Evolutionary conservation across 2,329 filamentous ascomycete genomes (phyloP).

Genomic region (Eutypella sp.): DNA sequence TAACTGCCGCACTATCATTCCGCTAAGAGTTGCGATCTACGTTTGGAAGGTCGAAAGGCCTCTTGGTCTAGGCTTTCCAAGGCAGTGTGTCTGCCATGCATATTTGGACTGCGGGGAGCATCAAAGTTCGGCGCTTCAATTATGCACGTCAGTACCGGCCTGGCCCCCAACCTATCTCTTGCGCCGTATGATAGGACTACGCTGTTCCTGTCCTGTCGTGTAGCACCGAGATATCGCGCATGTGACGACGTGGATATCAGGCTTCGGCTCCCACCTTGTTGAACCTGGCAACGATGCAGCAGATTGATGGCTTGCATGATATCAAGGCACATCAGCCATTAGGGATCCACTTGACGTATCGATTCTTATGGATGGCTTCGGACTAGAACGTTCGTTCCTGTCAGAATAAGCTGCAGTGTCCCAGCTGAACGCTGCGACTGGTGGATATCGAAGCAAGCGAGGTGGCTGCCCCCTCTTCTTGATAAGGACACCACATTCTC

Average conservation of each 20-base stretch:
- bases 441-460: neutral
- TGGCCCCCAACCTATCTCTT: neutral
- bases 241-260: neutral
- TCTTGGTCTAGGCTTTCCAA: neutral
- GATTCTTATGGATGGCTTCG: too few species aligned
- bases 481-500: neutral
- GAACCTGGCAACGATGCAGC: neutral
- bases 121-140: neutral
- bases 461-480: neutral
- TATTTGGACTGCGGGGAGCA: neutral
- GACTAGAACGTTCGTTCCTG: neutral
- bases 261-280: neutral
- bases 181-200: neutral
- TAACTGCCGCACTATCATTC: neutral
- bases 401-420: neutral
- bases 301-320: too few species aligned
- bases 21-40: neutral
- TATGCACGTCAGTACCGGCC: neutral
- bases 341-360: too few species aligned
- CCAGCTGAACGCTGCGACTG: neutral
- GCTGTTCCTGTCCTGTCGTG: neutral
- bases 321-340: too few species aligned
- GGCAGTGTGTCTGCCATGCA: constrained; percentile 1
- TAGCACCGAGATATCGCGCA: neutral
- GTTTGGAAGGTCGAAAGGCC: neutral